Base-by-base conservation (phyloP, 139 green algal genomes). In the Chlorella sorokiniana region DNA sequence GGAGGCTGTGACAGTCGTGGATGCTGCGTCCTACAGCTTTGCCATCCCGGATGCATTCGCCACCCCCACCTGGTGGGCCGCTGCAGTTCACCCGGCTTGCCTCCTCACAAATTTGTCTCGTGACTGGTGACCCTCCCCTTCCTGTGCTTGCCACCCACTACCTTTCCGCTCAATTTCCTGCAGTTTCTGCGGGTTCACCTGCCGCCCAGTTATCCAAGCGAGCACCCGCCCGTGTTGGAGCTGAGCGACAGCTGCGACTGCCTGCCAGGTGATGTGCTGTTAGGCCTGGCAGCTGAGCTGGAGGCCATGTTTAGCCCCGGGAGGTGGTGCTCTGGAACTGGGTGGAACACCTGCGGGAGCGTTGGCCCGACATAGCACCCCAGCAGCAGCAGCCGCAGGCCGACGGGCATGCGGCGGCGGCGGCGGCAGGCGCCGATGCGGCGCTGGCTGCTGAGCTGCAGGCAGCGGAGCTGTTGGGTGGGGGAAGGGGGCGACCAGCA, bases 281-380 rank as follows among this genome's bases (percentile, higher is more conserved):
- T n/a, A 8, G 84, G 68, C 54, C 79, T 90, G 5, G 76, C 78
- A 7, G 31, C 33, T 16, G 51, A 93, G 41, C 54, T 94, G 35
- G 81, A 93, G 18, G 44, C 45, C 38, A 51, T 91, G 73, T 96
- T 92, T 56, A 20, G 44, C 20, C 4, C 67, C 54, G 68, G 41
- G 75, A 81, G n/a, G 59, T 71, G 22, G 85, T 88, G n/a, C 44
- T 96, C 8, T 96, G 91, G 79, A 85, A 82, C 25, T 93, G 79
- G 81, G 63, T 92, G 22, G 89, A 94, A 59, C 91, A 85, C 83
- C 74, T 96, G 37, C 65, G 76, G 27, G 89, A 92, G 62, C 76
- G 86, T 41, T 78, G 85, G 51, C 78, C 87, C 31, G 41, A 41
- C 5, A 22, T 79, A 35, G 62, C 33, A 14, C 51, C 61, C 35